A percentile compares a stretch with the other conserved stretches of the same genome.
Conservation (phyloP, 1,139 yeast genomes). For the Sugiyamaella xylanicola region DNA sequence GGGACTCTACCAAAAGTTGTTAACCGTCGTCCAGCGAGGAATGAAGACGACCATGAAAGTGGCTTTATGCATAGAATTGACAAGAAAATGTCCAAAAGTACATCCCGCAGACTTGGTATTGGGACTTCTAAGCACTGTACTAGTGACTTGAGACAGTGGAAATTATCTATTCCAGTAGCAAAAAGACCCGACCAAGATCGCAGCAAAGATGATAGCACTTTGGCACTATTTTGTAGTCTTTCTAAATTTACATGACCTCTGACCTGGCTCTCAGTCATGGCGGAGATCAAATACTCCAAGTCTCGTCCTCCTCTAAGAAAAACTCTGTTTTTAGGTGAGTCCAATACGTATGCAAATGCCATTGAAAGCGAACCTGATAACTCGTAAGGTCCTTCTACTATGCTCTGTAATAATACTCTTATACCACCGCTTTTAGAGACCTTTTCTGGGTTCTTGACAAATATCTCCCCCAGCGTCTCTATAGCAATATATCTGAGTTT, state of each 20-base stretch:
- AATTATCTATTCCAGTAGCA: constrained; percentile 61
- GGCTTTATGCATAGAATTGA: constrained; percentile 66
- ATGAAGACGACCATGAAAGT: constrained; percentile 58
- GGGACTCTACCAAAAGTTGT: constrained; percentile 38
- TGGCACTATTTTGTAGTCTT: constrained; percentile 62
- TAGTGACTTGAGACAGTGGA: constrained; percentile 59
- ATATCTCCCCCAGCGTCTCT: constrained; percentile 72
- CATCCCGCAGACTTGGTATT: constrained; percentile 57
- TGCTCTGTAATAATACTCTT: constrained; percentile 56
- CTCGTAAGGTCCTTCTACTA: constrained; percentile 65
- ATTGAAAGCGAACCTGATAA: constrained; percentile 58
- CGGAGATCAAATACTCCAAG: constrained; percentile 61
- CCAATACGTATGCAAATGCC: constrained; percentile 62
- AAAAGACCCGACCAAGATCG: constrained; percentile 80
- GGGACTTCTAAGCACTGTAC: constrained; percentile 65
- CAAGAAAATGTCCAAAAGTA: constrained; percentile 68
- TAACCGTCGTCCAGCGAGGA: constrained; percentile 42
- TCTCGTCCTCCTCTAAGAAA: constrained; percentile 65
- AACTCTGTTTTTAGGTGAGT: constrained; percentile 58
- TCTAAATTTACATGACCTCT: constrained; percentile 53
- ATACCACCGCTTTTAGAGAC: constrained; percentile 69
- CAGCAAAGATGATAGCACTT: constrained; percentile 60
- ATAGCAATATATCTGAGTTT: constrained; percentile 55
- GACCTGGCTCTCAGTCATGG: constrained; percentile 61
- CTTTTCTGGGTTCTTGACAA: constrained; percentile 61